Percentiles rank a stretch among this genome's conserved stretches.
These are phyloP conservation scores for Pythium dissotocum DNA, from an alignment of 352 stramenopile species.

Conservation along the genomic window DNA sequence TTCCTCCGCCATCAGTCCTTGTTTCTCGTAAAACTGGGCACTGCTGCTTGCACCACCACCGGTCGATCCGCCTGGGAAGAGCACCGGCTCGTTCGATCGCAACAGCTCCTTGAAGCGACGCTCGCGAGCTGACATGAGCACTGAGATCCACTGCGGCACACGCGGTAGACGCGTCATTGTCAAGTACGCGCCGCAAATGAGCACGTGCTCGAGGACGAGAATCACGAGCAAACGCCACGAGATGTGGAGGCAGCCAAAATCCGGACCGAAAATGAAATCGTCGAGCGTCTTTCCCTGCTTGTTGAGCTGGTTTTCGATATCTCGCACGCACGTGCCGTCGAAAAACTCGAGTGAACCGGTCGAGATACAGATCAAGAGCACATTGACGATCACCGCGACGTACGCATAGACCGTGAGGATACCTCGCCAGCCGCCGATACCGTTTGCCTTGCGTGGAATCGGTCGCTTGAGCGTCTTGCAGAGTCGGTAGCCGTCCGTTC, in stretches of 20 bases:
- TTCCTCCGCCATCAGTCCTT: conserved; percentile 12
- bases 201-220: conserved; percentile 32
- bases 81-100: conserved; percentile 22
- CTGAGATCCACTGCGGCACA: conserved; percentile 32
- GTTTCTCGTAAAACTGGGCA: conserved; percentile 7
- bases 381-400: conserved; percentile 42
- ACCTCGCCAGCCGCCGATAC: conserved; percentile 41
- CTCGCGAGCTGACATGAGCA: conserved; percentile 36
- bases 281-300: conserved; percentile 36
- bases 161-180: conserved; percentile 31
- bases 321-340: conserved; percentile 30
- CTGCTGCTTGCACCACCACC: background rate
- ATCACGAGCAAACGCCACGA: conserved; percentile 37
- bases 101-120: conserved; percentile 40
- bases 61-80: conserved; percentile 20
- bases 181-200: conserved; percentile 37
- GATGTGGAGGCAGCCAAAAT: conserved; percentile 40
- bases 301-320: conserved; percentile 34
- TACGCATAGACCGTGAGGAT: conserved; percentile 41
- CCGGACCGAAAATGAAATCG: conserved; percentile 39
- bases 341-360: conserved; percentile 45
- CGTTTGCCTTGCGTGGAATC: conserved; percentile 42
- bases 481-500: conserved; percentile 40
- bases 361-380: conserved; percentile 41
- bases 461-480: conserved; percentile 44